These are phyloP conservation scores for Chamaecrista fasciculata DNA, from an alignment of 306 rosid species.

Conservation along the genomic window DNA sequence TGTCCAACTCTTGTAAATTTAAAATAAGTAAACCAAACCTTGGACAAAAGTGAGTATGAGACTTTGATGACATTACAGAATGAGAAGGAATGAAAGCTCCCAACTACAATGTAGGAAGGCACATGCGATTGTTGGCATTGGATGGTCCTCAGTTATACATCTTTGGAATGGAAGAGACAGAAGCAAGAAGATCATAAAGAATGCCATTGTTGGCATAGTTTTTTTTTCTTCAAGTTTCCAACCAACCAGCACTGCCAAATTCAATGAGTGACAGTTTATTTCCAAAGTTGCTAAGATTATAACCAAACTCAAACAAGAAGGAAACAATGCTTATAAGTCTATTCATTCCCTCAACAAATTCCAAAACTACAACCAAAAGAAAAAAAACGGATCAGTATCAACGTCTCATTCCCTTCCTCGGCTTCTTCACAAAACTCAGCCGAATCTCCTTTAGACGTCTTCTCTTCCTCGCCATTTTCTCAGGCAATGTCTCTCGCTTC, in stretches of 20 bases:
- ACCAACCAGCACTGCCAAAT: neutral
- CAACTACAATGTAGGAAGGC: too few species aligned
- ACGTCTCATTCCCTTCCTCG: conserved; percentile 45
- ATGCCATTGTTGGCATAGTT: neutral
- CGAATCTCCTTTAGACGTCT: conserved; percentile 79
- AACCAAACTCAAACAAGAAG: conserved; percentile 13
- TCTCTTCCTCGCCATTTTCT: conserved; percentile 90
- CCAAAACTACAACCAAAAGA: too few species aligned
- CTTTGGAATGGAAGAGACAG: too few species aligned
- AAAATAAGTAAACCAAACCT: too few species aligned
- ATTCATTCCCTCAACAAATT: conserved; percentile 13
- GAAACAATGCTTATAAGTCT: conserved; percentile 25
- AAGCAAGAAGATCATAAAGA: too few species aligned
- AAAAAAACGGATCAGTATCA: conserved; percentile 32
- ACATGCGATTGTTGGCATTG: too few species aligned
- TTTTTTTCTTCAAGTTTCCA: neutral
- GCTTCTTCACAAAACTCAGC: conserved; percentile 76
- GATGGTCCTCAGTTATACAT: too few species aligned
- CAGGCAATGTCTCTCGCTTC: conserved; percentile 80
- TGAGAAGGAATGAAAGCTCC: too few species aligned
- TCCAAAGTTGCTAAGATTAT: neutral
- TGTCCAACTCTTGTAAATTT: too few species aligned
- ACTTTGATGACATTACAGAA: too few species aligned
- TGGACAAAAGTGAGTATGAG: too few species aligned
- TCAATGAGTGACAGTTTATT: conserved; percentile 13